Base-by-base conservation (phyloP, 495 filamentous ascomycete genomes). In the Penicillium flavigenum region DNA sequence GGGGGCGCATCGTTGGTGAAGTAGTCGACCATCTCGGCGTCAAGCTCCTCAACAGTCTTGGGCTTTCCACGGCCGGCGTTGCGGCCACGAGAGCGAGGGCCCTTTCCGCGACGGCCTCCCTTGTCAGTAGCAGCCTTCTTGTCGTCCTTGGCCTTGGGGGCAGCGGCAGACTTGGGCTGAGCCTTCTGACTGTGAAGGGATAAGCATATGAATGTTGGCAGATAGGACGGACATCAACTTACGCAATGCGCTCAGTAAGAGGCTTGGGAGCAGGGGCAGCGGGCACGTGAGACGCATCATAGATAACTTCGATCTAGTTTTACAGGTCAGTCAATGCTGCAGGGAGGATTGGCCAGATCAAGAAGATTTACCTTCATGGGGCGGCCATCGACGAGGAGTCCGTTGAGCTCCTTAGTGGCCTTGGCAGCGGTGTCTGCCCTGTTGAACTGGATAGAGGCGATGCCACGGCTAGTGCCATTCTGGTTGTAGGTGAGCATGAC, bases 1-100 rank as follows among this genome's bases (percentile, higher is more conserved):
- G 77, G 69, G 17, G 62, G 51, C 45, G 72, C 75, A 26, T 75
- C 72, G 58, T 65, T 73, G 48, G 64, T 66, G 63, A 93, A 96
- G 75, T 96, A 96, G 63, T 97, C 92, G 7, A 82, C 82, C 92
- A 97, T 96, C 64, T 97, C 92, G 8, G 88, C 89, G 69, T 97
- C 92, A 11, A 97, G 80, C 76, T 97, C 91, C 69, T 96, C 92
- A 3, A 85, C 83, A 11, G 90, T 92, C 85, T 96, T 96, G 53
- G 81, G 80, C 85, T 95, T 96, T 50, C 72, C 75, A 57, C 76
- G 72, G 62, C 82, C 80, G 47, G 76, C 67, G 56, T 71, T 74
- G 60, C 78, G 76, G 45, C 79, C 81, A 38, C 79, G 77, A 62
- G 77, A 77, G 48, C 64, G 54, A 46, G 59, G 47, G 17, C 55